Evolutionary conservation across 352 stramenopile species (phyloP).

Genomic region (Elongisporangium prolatum): DNA sequence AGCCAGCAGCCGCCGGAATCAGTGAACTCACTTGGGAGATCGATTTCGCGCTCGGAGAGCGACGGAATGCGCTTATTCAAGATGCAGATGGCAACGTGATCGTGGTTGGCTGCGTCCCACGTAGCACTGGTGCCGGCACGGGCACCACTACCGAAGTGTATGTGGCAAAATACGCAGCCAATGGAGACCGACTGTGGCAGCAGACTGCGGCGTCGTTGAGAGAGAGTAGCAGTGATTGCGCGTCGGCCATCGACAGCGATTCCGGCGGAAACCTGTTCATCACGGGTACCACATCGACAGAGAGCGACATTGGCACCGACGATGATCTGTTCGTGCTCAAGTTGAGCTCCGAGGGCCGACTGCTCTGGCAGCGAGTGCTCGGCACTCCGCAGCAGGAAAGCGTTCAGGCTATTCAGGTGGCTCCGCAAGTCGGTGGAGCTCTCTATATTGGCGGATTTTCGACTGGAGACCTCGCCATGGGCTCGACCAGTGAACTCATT

Average conservation of each 20-base stretch:
- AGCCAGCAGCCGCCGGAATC: neutral
- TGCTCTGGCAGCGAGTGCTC: conserved; percentile 6
- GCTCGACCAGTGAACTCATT: neutral
- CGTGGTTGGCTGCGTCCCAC: conserved; percentile 1
- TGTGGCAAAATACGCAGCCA: conserved; percentile 9
- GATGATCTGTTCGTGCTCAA: conserved; percentile 8
- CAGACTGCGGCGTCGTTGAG: neutral
- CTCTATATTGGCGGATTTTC: conserved; percentile 4
- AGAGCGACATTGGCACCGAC: neutral
- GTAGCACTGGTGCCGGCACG: neutral
- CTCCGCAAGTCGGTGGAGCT: neutral
- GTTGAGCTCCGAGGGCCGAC: neutral
- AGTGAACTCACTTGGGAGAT: conserved; percentile 1
- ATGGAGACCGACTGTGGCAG: conserved; percentile 8
- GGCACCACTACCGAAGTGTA: neutral
- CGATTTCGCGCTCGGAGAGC: neutral
- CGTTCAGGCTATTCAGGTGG: conserved; percentile 2
- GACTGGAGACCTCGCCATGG: conserved; percentile 2
- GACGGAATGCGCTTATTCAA: neutral
- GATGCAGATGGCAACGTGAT: conserved; percentile 1
- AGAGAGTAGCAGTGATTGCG: neutral
- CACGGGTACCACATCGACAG: neutral
- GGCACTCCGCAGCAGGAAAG: neutral
- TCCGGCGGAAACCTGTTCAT: conserved; percentile 5
- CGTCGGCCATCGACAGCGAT: conserved; percentile 1